Conservation (phyloP, 257 asterid genomes). For the Solanum lycopersicoides region DNA sequence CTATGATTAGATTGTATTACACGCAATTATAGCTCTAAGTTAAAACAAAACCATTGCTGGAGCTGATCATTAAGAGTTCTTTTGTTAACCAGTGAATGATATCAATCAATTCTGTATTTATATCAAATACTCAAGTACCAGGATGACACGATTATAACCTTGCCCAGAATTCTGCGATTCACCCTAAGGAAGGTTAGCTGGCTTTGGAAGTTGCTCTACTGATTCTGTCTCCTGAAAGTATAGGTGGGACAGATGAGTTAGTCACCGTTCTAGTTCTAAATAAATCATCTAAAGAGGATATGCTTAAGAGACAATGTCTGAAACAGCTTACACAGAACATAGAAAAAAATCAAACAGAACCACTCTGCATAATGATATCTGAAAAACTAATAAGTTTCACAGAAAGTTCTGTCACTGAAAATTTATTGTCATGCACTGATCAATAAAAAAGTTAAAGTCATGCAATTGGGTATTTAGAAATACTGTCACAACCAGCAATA, state of each 20-base stretch:
- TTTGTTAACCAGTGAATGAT: neutral
- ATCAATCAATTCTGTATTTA: neutral
- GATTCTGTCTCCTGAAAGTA: slow-evolving; percentile 19
- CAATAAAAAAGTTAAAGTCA: neutral
- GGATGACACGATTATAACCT: neutral
- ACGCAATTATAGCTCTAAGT: neutral
- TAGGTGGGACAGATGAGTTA: neutral
- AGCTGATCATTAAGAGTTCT: neutral
- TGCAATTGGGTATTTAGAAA: neutral
- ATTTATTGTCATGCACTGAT: neutral
- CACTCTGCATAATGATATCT: neutral
- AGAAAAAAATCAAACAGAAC: neutral
- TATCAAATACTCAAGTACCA: neutral
- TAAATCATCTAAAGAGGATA: neutral
- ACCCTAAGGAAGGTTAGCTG: neutral
- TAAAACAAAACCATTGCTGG: neutral
- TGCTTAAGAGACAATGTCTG: neutral
- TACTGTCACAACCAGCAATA: neutral
- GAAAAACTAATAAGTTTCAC: neutral
- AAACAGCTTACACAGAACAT: neutral
- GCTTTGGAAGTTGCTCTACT: slow-evolving; percentile 5
- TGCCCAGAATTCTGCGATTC: neutral
- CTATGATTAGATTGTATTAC: neutral
- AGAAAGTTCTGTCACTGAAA: neutral
- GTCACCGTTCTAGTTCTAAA: neutral